These are phyloP conservation scores for Azolla pinnata DNA, from an alignment of 75 land plant genomes.

Conservation along the genomic window DNA sequence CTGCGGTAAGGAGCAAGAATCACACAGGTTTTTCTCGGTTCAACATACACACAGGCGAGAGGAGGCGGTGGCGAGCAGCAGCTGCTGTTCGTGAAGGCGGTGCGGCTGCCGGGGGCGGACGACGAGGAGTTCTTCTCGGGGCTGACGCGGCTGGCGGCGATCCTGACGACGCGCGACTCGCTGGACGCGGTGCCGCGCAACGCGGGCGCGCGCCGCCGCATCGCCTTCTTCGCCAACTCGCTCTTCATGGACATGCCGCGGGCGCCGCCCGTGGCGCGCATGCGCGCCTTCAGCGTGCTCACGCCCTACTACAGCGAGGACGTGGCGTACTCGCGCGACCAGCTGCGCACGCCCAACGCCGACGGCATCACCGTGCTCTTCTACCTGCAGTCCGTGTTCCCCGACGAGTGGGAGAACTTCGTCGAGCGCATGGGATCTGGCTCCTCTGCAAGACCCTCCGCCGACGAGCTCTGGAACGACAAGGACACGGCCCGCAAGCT, in stretches of 20 bases:
- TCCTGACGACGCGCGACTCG: conserved; percentile 30
- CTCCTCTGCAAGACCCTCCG: not conserved
- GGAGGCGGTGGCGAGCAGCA: conserved; percentile 1
- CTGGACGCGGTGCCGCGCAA: conserved; percentile 27
- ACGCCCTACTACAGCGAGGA: conserved; percentile 42
- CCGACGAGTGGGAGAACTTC: conserved; percentile 35
- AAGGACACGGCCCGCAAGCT: conserved; percentile 24
- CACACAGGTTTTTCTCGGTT: no score
- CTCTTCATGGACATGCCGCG: conserved; percentile 52
- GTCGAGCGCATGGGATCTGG: conserved; percentile 31
- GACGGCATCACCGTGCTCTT: conserved; percentile 34
- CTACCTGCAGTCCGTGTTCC: conserved; percentile 31
- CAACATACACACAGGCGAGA: no score
- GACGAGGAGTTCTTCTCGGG: conserved; percentile 28
- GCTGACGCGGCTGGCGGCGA: conserved; percentile 21
- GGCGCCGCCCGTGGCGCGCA: conserved; percentile 31
- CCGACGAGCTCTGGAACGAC: conserved; percentile 14
- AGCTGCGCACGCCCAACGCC: conserved; percentile 26
- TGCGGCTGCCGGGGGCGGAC: conserved; percentile 22
- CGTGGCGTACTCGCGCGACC: conserved; percentile 25
- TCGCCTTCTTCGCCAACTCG: conserved; percentile 42
- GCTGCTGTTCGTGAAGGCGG: conserved; percentile 29
- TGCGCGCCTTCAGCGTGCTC: conserved; percentile 41
- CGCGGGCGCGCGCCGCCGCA: conserved; percentile 35
- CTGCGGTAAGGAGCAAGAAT: no score